Base-by-base conservation (phyloP, 2,329 filamentous ascomycete genomes). In the Laburnicola sp. region DNA sequence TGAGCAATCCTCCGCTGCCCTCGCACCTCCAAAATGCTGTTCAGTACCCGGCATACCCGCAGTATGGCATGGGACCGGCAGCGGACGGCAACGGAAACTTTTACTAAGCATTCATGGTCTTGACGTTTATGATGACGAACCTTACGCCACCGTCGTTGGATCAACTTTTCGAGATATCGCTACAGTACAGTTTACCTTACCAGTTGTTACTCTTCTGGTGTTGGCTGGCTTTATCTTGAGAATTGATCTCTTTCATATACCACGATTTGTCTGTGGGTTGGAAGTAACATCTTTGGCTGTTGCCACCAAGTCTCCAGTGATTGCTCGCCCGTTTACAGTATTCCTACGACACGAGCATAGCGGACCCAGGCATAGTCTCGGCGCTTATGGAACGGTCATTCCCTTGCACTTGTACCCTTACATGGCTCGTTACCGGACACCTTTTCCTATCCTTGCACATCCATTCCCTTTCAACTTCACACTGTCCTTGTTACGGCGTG, bases 41-140 rank as follows among this genome's bases (percentile, higher is more conserved):
- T 58, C 43, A 71, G 68, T 48, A 66, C 74, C 61, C 76, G 74
- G 31, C 73, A 73, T 49, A 79, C 45, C 62, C n/a, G n/a, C n/a
- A 64, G 55, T 70, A 71, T 73, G 63, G 66, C 43, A 42, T 56
- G 74, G n/a, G n/a, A n/a, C n/a, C n/a, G n/a, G n/a, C n/a, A n/a
- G n/a, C n/a, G n/a, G n/a, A n/a, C n/a, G n/a, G n/a, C 25, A 65
- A 75, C 35, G 77, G 78, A 0, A 78, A 66, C 6, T 77, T 80
- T 54, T 63, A 80, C 51, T 82, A 60, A 60, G n/a, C n/a, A n/a
- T n/a, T n/a, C n/a, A n/a, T n/a, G n/a, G n/a, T n/a, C 48, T 61
- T 56, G 82, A 63, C 79, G 81, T 71, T 76, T 54, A 75, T 74
- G 57, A 80, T 76, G 10, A 76, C 80, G 39, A 43, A 54, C 47